Percentiles rank a stretch among this genome's conserved stretches.
phyloP scores from a whole-genome alignment of 192 early-diverging fungal species.

The Phlyctochytrium arcticum region DNA sequence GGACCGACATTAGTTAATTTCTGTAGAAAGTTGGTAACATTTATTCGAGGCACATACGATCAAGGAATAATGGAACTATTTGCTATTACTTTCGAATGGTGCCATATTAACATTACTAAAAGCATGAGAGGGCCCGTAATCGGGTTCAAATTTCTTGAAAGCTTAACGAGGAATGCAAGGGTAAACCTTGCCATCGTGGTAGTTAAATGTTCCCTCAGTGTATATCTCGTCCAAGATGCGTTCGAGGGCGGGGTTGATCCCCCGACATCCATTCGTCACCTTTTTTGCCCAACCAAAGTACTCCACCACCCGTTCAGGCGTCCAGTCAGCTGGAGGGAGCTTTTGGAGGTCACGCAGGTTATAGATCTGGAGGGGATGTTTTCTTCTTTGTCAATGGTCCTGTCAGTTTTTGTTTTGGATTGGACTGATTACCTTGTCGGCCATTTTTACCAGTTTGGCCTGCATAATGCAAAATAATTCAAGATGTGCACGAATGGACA shows the following conservation, averaged over 20 bases:
- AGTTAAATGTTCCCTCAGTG: constrained; percentile 22
- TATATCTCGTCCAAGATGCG: constrained; percentile 43
- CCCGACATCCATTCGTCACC: constrained; percentile 50
- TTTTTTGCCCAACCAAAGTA: constrained; percentile 61
- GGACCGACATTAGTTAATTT: too few relatives aligned
- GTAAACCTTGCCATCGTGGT: background rate
- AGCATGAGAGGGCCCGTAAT: too few relatives aligned
- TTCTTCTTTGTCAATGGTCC: background rate
- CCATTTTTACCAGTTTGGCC: constrained; percentile 64
- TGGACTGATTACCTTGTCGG: constrained; percentile 55
- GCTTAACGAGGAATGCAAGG: background rate
- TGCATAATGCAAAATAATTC: too few relatives aligned
- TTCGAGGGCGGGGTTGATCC: constrained; percentile 40
- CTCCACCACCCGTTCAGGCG: constrained; percentile 39
- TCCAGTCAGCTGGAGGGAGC: constrained; percentile 48
- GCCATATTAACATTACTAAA: too few relatives aligned
- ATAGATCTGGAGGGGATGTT: constrained; percentile 31
- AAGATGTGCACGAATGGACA: background rate
- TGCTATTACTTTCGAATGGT: too few relatives aligned
- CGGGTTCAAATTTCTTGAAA: too few relatives aligned
- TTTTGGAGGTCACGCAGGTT: constrained; percentile 53
- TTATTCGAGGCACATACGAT: too few relatives aligned
- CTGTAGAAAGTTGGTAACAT: too few relatives aligned
- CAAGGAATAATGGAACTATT: too few relatives aligned
- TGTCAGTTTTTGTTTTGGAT: background rate